Base-by-base conservation (phyloP, 768 basidiomycete genomes). In the Tephrocybe sp. region DNA sequence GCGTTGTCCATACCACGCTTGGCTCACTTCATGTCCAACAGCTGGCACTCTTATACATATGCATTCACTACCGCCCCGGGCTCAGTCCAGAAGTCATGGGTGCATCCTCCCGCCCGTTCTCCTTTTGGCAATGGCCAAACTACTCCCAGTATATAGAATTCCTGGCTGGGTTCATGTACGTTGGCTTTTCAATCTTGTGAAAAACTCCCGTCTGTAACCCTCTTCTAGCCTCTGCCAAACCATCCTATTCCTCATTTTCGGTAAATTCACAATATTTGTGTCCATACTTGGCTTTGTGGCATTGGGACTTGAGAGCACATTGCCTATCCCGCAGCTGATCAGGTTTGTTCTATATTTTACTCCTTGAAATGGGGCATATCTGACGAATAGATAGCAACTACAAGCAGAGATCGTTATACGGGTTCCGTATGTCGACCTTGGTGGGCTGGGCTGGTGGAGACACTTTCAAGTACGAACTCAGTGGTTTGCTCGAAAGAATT, bases 401-500 rank as follows among this genome's bases (percentile, higher is more conserved):
- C 64, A 82, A 80, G 45, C 86, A 83, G 59, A 79, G 79, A 34
- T 91, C 91, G 2, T 64, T 93, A 40, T 91, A 91, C 66, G 91
- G 91, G 29, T 93, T 93, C 68, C 80, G 90, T 27, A 77, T 81
- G 66, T 88, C 89, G 6, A 93, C 91, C 2, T 66, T 93, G 42
- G 60, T 91, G 29, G 91, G 91, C 24, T 92, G 91, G 91, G 69
- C 80, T 39, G 88, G 86, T 50, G 91, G 91, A 55, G 91, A 93
- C 66, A 66, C 80, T 15, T 92, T 89, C 79, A 93, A 93, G 91
- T 90, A 58, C 54, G 75, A 53, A 50, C 30, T 12, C 1, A 9
- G 41, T 12, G 7, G 29, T 12, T 42, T 42, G 39, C 33, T 58
- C 34, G 41, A 45, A 21, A 50, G 49, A 18, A 18, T 18, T 12